Percentiles rank a stretch among this genome's conserved stretches.
Conservation (phyloP, 2,329 filamentous ascomycete species). For the Paecilomyces niveus region DNA sequence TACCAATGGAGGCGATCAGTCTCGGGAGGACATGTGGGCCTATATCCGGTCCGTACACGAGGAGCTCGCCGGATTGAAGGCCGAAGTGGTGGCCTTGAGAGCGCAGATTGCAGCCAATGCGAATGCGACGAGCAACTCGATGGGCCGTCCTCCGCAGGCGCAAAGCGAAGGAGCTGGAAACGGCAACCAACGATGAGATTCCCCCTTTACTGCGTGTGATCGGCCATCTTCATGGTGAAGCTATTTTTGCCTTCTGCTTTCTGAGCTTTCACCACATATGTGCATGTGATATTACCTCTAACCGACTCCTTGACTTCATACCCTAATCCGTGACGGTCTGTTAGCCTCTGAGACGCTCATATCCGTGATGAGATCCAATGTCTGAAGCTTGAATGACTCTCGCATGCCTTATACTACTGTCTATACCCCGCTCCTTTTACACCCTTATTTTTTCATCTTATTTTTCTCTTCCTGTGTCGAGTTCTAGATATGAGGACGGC, state of each 20-base stretch:
- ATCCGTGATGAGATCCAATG: background rate
- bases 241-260: background rate
- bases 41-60: conserved; percentile 38
- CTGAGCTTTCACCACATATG: background rate
- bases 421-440: background rate
- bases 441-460: background rate
- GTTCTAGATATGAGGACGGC: background rate
- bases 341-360: background rate
- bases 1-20: conserved; percentile 18
- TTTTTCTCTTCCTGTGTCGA: background rate
- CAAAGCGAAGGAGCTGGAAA: background rate
- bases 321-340: background rate
- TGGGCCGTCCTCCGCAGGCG: background rate
- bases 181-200: background rate
- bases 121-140: conserved; percentile 5
- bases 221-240: background rate
- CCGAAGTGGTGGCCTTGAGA: conserved; percentile 34
- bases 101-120: conserved; percentile 27
- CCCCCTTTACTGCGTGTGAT: background rate
- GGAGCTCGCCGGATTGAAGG: conserved; percentile 32
- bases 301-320: background rate
- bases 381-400: background rate
- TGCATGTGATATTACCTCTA: background rate
- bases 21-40: conserved; percentile 35
- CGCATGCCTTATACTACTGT: background rate